Evolutionary conservation across 441 rosid species (phyloP), one percentile per base, ranked within the genome.

Genomic region (Adansonia gregorii): DNA sequence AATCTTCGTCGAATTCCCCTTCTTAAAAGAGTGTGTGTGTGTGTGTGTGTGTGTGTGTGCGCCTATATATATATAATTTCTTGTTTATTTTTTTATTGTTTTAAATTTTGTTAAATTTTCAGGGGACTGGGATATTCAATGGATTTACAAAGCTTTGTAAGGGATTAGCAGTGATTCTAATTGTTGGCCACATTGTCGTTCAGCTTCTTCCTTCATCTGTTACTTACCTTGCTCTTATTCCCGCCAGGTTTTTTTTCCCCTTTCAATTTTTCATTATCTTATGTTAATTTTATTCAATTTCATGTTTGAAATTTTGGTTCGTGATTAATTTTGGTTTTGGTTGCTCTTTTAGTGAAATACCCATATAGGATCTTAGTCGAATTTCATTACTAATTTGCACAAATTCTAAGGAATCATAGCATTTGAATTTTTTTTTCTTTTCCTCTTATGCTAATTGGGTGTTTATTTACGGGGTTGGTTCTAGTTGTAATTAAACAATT

Each of bases 71-170:
- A n/a, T n/a, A 11, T 11, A 64, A 6, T 55, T 19, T 17, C 4
- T 35, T 2, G 1, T 35, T 9, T 72, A 66, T 35, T 19, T 72
- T 61, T 39, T 6, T 1, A 56, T 41, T 9, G 2, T 7, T 27
- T 60, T 11, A 4, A 59, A 59, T 60, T 60, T 10, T 24, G 27
- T 24, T 24, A 10, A 60, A 24, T 60, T 60, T 24, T 24, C 3
- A 93, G 93, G 92, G 92, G 76, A 63, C 83, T 81, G 82, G 89
- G 79, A 82, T 89, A 82, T 89, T 87, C 66, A 83, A 85, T 24
- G 96, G 93, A 76, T 93, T 93, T 83, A 95, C 99, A n/a, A 87
- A 84, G 88, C 91, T 93, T 27, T 92, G 99, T 85, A 93, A 95
- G 84, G 98, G 97, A 69, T 81, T 93, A 15, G 90, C 97, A 2